Evolutionary conservation across 129 eudicot genomes (phyloP).

Genomic region (Centrapalus pauciflorus): DNA sequence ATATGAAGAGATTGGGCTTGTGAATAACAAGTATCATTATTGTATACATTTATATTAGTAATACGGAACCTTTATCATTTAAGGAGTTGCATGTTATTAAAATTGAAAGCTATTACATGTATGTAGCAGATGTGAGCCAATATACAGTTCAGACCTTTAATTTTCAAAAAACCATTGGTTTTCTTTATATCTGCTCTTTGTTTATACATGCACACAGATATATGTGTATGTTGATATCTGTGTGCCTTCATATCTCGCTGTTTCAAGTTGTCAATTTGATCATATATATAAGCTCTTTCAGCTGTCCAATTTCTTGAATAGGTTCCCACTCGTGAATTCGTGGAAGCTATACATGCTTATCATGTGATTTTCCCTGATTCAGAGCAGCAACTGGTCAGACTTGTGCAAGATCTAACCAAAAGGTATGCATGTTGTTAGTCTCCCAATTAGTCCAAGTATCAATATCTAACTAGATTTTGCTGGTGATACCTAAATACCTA

Average conservation of each 20-base stretch:
- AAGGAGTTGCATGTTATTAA: not conserved
- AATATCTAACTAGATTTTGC: not conserved
- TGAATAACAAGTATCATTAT: not conserved
- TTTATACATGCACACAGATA: not conserved
- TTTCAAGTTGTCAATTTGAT: constrained; percentile 15
- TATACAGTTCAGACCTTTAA: not conserved
- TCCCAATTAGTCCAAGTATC: constrained; percentile 6
- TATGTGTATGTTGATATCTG: not conserved
- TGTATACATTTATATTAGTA: not conserved
- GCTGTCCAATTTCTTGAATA: constrained; percentile 24
- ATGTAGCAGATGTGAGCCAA: not conserved
- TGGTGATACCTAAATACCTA: constrained; percentile 3
- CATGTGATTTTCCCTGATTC: constrained; percentile 89
- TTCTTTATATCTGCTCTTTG: not conserved
- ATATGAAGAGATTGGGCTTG: not conserved
- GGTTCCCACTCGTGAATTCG: constrained; percentile 86
- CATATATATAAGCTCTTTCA: constrained; percentile 23
- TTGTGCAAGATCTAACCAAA: constrained; percentile 58
- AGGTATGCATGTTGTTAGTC: constrained; percentile 40
- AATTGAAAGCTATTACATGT: not conserved
- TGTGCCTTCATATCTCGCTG: constrained; percentile 1
- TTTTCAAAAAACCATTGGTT: not conserved
- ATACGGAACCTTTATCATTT: not conserved
- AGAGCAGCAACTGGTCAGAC: constrained; percentile 64
- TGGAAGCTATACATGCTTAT: constrained; percentile 91